Conservation (phyloP, 1,139 yeast genomes). For the Magnusiomyces paraingens region DNA sequence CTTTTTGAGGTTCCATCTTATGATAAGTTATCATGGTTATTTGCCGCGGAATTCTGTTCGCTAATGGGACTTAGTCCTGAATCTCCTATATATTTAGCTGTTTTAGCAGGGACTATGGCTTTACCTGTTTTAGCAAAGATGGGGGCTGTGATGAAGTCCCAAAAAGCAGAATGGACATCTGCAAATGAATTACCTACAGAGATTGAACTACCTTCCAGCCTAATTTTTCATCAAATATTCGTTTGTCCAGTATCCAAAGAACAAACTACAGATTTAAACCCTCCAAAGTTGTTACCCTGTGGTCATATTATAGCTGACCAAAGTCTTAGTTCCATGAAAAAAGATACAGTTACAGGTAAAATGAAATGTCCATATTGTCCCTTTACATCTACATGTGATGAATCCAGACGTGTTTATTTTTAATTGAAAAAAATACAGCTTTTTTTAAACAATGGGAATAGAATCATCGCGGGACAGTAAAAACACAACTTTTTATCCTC, state of each 20-base stretch:
- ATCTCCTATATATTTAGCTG: constrained; percentile 61
- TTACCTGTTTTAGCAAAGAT: constrained; percentile 69
- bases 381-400: constrained; percentile 29
- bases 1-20: constrained; percentile 31
- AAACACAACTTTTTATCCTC: too few relatives aligned
- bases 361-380: constrained; percentile 72
- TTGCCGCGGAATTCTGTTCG: constrained; percentile 63
- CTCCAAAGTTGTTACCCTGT: constrained; percentile 59
- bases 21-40: constrained; percentile 44
- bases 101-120: constrained; percentile 65
- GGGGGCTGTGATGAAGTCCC: constrained; percentile 42
- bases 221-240: constrained; percentile 73
- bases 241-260: constrained; percentile 90
- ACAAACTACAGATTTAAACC: constrained; percentile 56
- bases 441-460: too few relatives aligned
- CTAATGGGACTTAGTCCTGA: constrained; percentile 58
- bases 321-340: constrained; percentile 40
- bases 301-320: constrained; percentile 54
- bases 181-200: constrained; percentile 55
- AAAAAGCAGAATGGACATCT: constrained; percentile 52
- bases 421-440: constrained; percentile 12
- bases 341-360: constrained; percentile 30
- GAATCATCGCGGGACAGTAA: too few relatives aligned
- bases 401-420: constrained; percentile 28
- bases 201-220: constrained; percentile 44